Evolutionary conservation across 306 rosid genomes (phyloP).

Genomic region (Begonia peltatifolia): DNA sequence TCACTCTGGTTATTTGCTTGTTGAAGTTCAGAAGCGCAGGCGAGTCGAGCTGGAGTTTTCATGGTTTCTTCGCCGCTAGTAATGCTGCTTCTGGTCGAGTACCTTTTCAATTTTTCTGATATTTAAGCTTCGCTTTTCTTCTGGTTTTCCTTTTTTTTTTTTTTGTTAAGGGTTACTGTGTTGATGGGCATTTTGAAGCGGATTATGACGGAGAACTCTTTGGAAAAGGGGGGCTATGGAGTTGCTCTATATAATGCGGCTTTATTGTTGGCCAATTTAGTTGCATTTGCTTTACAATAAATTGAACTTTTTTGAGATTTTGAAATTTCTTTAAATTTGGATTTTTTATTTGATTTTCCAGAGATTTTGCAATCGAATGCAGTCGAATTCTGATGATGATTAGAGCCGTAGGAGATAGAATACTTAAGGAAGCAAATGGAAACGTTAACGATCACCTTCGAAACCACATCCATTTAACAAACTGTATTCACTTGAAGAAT

Average conservation of each 20-base stretch:
- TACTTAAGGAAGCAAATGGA: slow-evolving; percentile 96
- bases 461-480: slow-evolving; percentile 91
- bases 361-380: slow-evolving; percentile 27
- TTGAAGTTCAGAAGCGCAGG: slow-evolving; percentile 14
- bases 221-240: slow-evolving; percentile 10
- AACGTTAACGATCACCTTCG: slow-evolving; percentile 87
- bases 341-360: slow-evolving; percentile 24
- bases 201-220: slow-evolving; percentile 3
- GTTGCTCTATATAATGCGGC: too few relatives aligned
- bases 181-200: background rate
- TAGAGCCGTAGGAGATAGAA: slow-evolving; percentile 76
- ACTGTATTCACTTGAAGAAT: slow-evolving; percentile 97
- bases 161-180: slow-evolving; percentile 3
- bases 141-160: slow-evolving; percentile 6
- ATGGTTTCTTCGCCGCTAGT: slow-evolving; percentile 11
- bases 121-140: slow-evolving; percentile 1
- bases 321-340: slow-evolving; percentile 1
- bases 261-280: too few relatives aligned
- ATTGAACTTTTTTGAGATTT: slow-evolving; percentile 20
- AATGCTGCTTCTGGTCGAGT: slow-evolving; percentile 12
- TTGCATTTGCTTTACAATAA: slow-evolving; percentile 8
- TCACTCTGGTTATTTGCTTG: background rate
- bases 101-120: slow-evolving; percentile 10
- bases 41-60: slow-evolving; percentile 9
- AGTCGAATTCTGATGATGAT: slow-evolving; percentile 67